Percentiles rank a stretch among this genome's conserved stretches.
Conservation (phyloP, 768 basidiomycete species). For the Leccinum longicurvipes region DNA sequence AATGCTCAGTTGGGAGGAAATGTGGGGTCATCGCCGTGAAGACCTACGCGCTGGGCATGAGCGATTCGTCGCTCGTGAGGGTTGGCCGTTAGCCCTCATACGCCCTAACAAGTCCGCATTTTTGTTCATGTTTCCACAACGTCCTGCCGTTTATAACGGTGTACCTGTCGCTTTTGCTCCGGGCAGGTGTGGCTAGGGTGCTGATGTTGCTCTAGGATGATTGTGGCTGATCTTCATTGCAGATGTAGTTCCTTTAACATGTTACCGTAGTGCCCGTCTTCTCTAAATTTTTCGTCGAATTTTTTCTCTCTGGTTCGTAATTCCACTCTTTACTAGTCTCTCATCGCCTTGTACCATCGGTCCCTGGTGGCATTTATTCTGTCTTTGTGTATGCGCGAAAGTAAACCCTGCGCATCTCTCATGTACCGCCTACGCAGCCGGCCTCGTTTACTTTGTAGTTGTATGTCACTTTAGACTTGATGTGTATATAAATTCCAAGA, state of each 20-base stretch:
- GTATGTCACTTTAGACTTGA: not conserved
- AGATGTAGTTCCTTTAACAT: slow-evolving; percentile 10
- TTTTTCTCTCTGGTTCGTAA: slow-evolving; percentile 10
- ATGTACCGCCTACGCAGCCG: slow-evolving; percentile 14
- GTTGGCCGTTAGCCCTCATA: too few species aligned
- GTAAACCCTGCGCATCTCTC: slow-evolving; percentile 8
- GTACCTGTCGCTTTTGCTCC: too few species aligned
- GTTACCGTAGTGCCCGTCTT: slow-evolving; percentile 19
- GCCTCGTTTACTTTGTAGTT: not conserved
- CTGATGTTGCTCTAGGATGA: too few species aligned
- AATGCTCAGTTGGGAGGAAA: too few species aligned
- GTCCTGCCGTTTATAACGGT: too few species aligned
- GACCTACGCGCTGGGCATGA: too few species aligned
- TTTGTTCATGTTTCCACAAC: not conserved
- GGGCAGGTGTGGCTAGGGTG: too few species aligned
- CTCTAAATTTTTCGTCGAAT: slow-evolving; percentile 8
- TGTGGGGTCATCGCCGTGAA: too few species aligned
- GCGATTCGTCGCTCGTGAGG: too few species aligned
- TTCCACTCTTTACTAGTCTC: slow-evolving; percentile 4
- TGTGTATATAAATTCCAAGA: not conserved
- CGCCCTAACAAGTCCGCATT: not conserved
- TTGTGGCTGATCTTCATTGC: not conserved
- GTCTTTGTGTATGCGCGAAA: slow-evolving; percentile 5
- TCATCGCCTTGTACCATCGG: slow-evolving; percentile 4
- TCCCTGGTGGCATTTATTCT: slow-evolving; percentile 10